phyloP scores from a whole-genome alignment of 495 filamentous ascomycete species.

The Podospora fimiseda region DNA sequence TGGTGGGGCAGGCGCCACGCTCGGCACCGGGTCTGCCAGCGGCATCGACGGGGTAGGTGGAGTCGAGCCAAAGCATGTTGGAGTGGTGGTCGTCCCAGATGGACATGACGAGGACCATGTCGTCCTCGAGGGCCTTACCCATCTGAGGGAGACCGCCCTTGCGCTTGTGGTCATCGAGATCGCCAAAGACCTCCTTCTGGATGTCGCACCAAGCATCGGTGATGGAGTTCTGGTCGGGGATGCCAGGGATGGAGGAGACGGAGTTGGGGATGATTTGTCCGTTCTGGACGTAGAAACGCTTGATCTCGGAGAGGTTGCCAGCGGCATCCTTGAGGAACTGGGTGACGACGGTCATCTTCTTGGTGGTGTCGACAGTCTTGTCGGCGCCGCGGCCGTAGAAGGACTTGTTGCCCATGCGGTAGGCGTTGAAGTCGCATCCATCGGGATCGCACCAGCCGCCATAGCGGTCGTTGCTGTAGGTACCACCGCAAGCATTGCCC shows the following conservation, averaged over 20 bases:
- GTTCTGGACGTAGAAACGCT: constrained; percentile 66
- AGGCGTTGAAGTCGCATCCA: constrained; percentile 72
- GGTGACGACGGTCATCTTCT: constrained; percentile 67
- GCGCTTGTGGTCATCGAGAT: constrained; percentile 49
- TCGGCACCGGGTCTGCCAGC: constrained; percentile 51
- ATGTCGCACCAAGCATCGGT: constrained; percentile 54
- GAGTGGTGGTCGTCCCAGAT: constrained; percentile 72
- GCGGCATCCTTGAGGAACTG: constrained; percentile 52
- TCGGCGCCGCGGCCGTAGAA: constrained; percentile 63
- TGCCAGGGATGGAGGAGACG: constrained; percentile 44
- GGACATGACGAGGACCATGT: constrained; percentile 73
- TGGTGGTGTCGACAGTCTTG: constrained; percentile 56
- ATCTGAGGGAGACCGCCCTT: constrained; percentile 58
- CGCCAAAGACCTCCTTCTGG: constrained; percentile 57
- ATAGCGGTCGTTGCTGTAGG: constrained; percentile 44
- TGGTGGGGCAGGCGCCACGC: constrained; percentile 61
- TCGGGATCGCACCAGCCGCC: constrained; percentile 63
- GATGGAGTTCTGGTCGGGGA: constrained; percentile 50
- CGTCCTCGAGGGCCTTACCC: constrained; percentile 47
- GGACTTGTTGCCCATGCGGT: constrained; percentile 53
- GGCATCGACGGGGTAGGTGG: constrained; percentile 58
- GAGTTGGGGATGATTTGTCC: constrained; percentile 55
- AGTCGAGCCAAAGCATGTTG: constrained; percentile 85
- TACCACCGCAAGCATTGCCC: constrained; percentile 43
- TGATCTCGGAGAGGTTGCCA: constrained; percentile 56